phyloP scores from a whole-genome alignment of 2,329 filamentous ascomycete species.

The Pseudopyrenochaeta lycopersici region DNA sequence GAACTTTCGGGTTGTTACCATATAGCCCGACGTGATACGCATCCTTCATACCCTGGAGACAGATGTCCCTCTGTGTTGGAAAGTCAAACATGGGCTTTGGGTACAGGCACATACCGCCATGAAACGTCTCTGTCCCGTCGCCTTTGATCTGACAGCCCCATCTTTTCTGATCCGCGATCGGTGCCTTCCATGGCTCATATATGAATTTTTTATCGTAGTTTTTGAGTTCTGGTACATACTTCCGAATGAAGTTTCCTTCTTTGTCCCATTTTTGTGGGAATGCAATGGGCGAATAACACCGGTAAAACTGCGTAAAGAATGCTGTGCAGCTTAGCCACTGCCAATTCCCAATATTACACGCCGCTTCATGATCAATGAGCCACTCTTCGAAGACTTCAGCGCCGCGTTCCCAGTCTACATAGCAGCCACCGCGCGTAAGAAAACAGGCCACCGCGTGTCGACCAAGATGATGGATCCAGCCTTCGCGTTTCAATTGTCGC shows the following conservation, averaged over 20 bases:
- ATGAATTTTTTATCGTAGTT: conserved; percentile 73
- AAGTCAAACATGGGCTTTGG: conserved; percentile 85
- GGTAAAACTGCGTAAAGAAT: conserved; percentile 77
- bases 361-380: conserved; percentile 77
- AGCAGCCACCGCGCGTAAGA: conserved; percentile 80
- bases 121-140: conserved; percentile 39
- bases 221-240: conserved; percentile 73
- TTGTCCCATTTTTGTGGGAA: conserved; percentile 82
- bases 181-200: conserved; percentile 82
- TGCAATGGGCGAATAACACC: conserved; percentile 74
- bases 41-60: conserved; percentile 73
- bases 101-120: conserved; percentile 62
- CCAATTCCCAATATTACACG: conserved; percentile 80
- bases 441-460: conserved; percentile 83
- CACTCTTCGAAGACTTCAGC: conserved; percentile 81
- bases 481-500: conserved; percentile 75
- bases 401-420: conserved; percentile 80
- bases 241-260: conserved; percentile 69
- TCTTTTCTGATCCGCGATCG: conserved; percentile 71
- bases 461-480: conserved; percentile 83
- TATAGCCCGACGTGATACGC: conserved; percentile 73
- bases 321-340: conserved; percentile 80
- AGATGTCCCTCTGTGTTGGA: conserved; percentile 66
- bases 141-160: conserved; percentile 71
- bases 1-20: conserved; percentile 68